Percentiles rank a stretch among this genome's conserved stretches.
These are phyloP conservation scores for Paramecium caudatum DNA, from an alignment of 73 alveolate species.

Conservation along the genomic window DNA sequence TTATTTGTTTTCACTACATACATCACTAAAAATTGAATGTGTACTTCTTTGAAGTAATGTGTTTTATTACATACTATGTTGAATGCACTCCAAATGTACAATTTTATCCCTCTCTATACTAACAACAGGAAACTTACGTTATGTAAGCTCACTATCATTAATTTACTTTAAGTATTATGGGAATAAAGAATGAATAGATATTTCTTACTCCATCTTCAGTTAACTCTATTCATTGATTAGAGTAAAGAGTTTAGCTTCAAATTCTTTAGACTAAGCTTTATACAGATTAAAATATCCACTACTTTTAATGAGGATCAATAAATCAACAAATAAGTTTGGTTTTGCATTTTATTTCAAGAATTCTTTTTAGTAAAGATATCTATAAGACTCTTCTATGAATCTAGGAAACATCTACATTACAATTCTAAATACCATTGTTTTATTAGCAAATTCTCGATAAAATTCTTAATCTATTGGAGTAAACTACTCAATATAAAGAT, in stretches of 20 bases:
- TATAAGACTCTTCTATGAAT: conserved; percentile 39
- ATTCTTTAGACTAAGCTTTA: conserved; percentile 1
- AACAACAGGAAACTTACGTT: neutral
- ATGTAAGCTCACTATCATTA: neutral
- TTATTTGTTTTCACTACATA: neutral
- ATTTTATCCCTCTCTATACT: neutral
- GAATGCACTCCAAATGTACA: neutral
- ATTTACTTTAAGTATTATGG: conserved; percentile 3
- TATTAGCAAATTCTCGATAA: conserved; percentile 25
- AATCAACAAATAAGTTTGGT: neutral
- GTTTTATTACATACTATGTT: neutral
- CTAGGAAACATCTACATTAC: conserved; percentile 40
- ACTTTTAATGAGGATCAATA: neutral
- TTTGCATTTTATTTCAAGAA: neutral
- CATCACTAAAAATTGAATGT: neutral
- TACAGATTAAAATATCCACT: conserved; percentile 18
- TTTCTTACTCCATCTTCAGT: neutral
- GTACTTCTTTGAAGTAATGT: neutral
- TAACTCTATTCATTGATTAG: neutral
- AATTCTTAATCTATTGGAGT: conserved; percentile 16
- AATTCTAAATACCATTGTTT: conserved; percentile 13
- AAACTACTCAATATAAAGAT: neutral
- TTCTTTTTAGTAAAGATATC: neutral
- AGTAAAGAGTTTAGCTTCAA: neutral
- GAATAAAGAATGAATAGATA: conserved; percentile 34